Evolutionary conservation across 2,329 filamentous ascomycete species (phyloP).

Genomic region (Coleophoma cylindrospora): DNA sequence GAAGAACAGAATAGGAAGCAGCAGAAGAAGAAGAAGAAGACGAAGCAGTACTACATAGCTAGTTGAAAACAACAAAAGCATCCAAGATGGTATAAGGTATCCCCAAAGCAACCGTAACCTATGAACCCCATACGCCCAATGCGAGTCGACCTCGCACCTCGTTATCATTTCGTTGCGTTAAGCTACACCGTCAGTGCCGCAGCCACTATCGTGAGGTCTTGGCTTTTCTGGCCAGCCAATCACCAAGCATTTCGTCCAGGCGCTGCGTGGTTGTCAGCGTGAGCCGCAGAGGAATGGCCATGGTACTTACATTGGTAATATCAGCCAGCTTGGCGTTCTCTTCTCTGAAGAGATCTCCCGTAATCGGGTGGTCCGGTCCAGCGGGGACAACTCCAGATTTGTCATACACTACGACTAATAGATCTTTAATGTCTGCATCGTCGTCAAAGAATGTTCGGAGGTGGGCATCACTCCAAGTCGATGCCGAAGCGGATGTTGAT

Average conservation of each 20-base stretch:
- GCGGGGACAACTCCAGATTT: constrained; percentile 78
- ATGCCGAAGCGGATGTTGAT: constrained; percentile 49
- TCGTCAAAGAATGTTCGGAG: constrained; percentile 90
- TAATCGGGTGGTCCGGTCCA: constrained; percentile 79
- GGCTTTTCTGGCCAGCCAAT: constrained; percentile 72
- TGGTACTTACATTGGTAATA: constrained; percentile 65
- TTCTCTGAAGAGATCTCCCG: constrained; percentile 74
- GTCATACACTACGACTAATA: constrained; percentile 88
- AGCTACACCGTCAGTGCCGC: constrained; percentile 8
- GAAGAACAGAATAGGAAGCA: too few species aligned
- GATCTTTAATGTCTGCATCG: constrained; percentile 79
- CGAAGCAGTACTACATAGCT: constrained; percentile 2
- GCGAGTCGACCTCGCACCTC: constrained; percentile 7
- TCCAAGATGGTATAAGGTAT: constrained; percentile 16
- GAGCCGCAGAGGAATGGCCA: background rate
- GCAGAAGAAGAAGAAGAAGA: background rate
- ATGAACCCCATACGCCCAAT: constrained; percentile 10
- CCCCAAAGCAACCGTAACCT: constrained; percentile 3
- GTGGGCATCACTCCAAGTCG: constrained; percentile 81
- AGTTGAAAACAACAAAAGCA: constrained; percentile 5
- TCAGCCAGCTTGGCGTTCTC: constrained; percentile 82
- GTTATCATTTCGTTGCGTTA: constrained; percentile 23
- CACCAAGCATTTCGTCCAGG: constrained; percentile 80
- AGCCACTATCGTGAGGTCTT: constrained; percentile 21
- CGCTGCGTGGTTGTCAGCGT: constrained; percentile 41